A percentile compares a stretch with the other conserved stretches of the same genome.
These are phyloP conservation scores for Solanum hybrid DNA, from an alignment of 305 asterid species.

Conservation along the genomic window DNA sequence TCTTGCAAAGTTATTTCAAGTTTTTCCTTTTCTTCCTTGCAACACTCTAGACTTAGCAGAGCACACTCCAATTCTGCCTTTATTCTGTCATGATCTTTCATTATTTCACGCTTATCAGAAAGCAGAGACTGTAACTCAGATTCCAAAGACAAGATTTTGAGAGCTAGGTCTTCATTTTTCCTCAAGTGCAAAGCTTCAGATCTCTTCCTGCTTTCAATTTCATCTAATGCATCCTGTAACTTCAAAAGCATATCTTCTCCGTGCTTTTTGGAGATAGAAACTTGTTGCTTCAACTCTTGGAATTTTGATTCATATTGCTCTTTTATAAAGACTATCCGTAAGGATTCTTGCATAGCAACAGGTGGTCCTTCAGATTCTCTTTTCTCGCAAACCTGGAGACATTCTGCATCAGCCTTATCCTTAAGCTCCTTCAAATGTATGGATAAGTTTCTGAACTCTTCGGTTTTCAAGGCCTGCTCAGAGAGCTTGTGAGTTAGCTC, in stretches of 20 bases:
- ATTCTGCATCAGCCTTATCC: constrained; percentile 83
- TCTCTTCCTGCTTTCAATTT: constrained; percentile 70
- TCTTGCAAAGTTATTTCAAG: constrained; percentile 47
- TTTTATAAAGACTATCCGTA: constrained; percentile 86
- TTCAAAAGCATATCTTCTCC: constrained; percentile 94
- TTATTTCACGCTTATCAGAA: constrained; percentile 71
- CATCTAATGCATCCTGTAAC: constrained; percentile 88
- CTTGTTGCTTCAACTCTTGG: constrained; percentile 83
- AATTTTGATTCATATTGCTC: constrained; percentile 81
- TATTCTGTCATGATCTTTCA: constrained; percentile 56
- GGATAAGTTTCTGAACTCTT: constrained; percentile 72
- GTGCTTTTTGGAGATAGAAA: constrained; percentile 67
- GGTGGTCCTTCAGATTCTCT: constrained; percentile 64
- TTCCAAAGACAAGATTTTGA: constrained; percentile 60
- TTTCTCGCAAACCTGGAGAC: constrained; percentile 38
- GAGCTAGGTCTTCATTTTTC: constrained; percentile 68
- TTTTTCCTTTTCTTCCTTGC: constrained; percentile 94
- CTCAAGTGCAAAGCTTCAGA: constrained; percentile 77
- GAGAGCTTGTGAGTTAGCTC: constrained; percentile 63
- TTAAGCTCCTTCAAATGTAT: constrained; percentile 76
- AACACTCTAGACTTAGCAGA: constrained; percentile 81
- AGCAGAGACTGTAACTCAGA: constrained; percentile 47
- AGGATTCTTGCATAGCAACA: constrained; percentile 59
- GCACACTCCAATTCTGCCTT: constrained; percentile 93
- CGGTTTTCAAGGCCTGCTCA: constrained; percentile 65